phyloP scores from a whole-genome alignment of 2,329 filamentous ascomycete genomes.

The Laburnicola sp. region DNA sequence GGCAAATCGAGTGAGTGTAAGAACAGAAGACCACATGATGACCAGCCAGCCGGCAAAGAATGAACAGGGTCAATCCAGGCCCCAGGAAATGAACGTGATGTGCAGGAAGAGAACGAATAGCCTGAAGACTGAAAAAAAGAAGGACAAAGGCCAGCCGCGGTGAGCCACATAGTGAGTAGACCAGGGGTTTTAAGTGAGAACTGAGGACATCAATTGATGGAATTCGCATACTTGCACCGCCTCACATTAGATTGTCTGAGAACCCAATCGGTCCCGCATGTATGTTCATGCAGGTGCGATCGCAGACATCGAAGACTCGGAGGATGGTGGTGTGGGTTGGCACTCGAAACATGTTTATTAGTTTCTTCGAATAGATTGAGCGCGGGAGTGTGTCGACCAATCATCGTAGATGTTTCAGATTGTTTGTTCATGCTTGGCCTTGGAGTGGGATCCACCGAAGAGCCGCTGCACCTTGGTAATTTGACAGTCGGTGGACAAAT shows the following conservation, averaged over 20 bases:
- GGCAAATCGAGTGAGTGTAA: slow-evolving; percentile 21
- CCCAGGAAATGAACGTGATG: slow-evolving; percentile 25
- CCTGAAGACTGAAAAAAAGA: slow-evolving; percentile 29
- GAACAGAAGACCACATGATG: slow-evolving; percentile 35
- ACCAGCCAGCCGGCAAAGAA: slow-evolving; percentile 30
- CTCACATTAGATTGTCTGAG: slow-evolving; percentile 21
- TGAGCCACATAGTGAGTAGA: background rate
- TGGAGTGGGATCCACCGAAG: background rate
- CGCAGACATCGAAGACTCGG: background rate
- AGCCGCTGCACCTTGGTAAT: background rate
- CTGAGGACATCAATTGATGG: slow-evolving; percentile 18
- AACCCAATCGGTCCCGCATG: slow-evolving; percentile 18
- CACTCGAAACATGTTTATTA: slow-evolving; percentile 39
- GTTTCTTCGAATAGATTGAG: slow-evolving; percentile 19
- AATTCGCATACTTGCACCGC: slow-evolving; percentile 13
- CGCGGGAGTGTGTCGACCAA: slow-evolving; percentile 4
- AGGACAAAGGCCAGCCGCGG: slow-evolving; percentile 16
- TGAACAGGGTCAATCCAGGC: slow-evolving; percentile 29
- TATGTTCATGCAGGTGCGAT: slow-evolving; percentile 23
- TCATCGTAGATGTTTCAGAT: slow-evolving; percentile 8
- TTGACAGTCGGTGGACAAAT: background rate
- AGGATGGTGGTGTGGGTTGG: background rate
- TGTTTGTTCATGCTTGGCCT: slow-evolving; percentile 10
- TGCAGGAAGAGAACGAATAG: slow-evolving; percentile 25
- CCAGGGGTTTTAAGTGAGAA: slow-evolving; percentile 11